Conservation (phyloP, 305 asterid genomes). For the Solanum hybrid region DNA sequence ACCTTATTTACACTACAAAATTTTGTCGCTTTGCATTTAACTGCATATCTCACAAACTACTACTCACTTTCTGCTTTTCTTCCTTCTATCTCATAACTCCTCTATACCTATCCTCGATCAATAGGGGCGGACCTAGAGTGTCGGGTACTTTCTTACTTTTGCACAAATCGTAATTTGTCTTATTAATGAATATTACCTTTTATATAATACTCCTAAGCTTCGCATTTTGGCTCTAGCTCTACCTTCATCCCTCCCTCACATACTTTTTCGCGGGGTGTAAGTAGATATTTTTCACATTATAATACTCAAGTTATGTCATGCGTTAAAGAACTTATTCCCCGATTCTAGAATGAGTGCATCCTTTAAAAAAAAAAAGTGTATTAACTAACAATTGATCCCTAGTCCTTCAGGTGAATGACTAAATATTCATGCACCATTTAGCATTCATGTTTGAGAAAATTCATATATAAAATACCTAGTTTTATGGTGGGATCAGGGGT, state of each 20-base stretch:
- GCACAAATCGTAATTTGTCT: neutral
- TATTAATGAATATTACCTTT: neutral
- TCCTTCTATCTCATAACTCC: neutral
- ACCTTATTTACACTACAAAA: neutral
- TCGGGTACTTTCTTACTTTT: neutral
- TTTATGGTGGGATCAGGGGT: neutral
- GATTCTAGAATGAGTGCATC: neutral
- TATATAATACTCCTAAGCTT: neutral
- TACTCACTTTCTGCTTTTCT: neutral
- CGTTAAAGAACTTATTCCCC: too few species aligned
- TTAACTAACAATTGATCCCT: neutral
- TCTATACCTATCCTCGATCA: neutral
- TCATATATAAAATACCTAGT: neutral
- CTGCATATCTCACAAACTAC: neutral
- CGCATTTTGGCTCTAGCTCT: too few species aligned
- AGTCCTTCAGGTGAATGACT: neutral
- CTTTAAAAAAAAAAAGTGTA: neutral
- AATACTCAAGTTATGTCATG: too few species aligned
- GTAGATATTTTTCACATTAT: neutral
- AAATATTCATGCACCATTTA: neutral
- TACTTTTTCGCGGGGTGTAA: too few species aligned
- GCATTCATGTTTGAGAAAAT: neutral
- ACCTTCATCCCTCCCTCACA: too few species aligned
- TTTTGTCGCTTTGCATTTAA: slow-evolving; percentile 2
- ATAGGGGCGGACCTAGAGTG: neutral